These are phyloP conservation scores for Yamadazyma laniorum DNA, from an alignment of 805 yeast genomes.

Conservation along the genomic window DNA sequence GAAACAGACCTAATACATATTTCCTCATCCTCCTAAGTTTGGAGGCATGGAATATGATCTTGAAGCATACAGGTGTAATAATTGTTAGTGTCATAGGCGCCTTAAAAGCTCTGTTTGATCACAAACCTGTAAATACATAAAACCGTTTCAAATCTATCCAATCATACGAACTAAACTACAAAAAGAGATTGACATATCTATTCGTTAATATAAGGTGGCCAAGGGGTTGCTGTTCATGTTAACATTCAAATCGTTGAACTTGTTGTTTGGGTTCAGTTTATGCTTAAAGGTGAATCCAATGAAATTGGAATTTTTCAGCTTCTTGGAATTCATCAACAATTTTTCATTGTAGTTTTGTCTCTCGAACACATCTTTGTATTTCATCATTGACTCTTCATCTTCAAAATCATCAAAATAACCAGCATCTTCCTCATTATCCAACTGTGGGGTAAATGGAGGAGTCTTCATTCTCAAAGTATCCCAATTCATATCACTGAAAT, in stretches of 20 bases:
- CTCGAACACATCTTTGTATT: constrained; percentile 94
- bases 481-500: constrained; percentile 86
- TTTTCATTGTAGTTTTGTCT: constrained; percentile 83
- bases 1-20: too few relatives aligned
- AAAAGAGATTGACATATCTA: not conserved
- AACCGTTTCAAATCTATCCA: not conserved
- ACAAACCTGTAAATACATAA: too few relatives aligned
- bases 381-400: constrained; percentile 95
- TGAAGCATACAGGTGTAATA: too few relatives aligned
- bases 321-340: constrained; percentile 53
- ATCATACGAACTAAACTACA: not conserved
- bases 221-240: constrained; percentile 34
- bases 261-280: constrained; percentile 56
- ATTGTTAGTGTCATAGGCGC: too few relatives aligned
- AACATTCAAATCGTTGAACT: constrained; percentile 25
- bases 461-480: constrained; percentile 59
- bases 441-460: constrained; percentile 96
- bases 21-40: too few relatives aligned
- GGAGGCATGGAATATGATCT: too few relatives aligned
- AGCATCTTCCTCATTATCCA: constrained; percentile 96
- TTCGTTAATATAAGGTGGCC: constrained; percentile 39
- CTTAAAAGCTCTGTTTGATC: too few relatives aligned
- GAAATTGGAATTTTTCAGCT: constrained; percentile 53
- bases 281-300: constrained; percentile 97
- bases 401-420: constrained; percentile 98